Base-by-base conservation (phyloP, 192 early-diverging fungal species). In the Backusella tarrabulga region DNA sequence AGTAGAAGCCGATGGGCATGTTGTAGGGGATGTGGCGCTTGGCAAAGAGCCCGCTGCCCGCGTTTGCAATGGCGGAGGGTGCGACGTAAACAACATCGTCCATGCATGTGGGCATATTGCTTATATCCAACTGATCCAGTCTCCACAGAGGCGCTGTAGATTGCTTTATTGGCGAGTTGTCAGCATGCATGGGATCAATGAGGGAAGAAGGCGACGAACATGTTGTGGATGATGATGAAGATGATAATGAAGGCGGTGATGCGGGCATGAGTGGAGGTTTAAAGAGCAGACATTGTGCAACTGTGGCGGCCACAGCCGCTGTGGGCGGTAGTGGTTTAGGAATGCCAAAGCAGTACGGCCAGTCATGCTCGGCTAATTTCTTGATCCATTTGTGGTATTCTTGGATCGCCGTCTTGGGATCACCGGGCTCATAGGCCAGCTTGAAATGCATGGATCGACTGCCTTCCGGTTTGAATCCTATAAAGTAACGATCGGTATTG, bases 1-100 rank as follows among this genome's bases (percentile, higher is more conserved):
- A 97, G 76, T 97, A 97, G 76, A 97, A 97, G 1, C 96, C 96
- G 4, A 97, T 79, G 0, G 93, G 90, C 19, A 91, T 92, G 8
- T 89, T 88, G 19, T 82, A 86, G 2, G 96, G 95, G 4, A 97
- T 68, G 68, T 90, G 86, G 2, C 91, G 85, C 34, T 78, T 83
- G 1, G 94, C 94, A 86, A 94, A 95, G 6, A 94, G 74, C 0
- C 94, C 94, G 50, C 88, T 88, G n/a, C 94, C 94, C 12, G 91
- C 90, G 56, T 88, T 86, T 8, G 90, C 88, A 56, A 94, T 90
- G 0, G 78, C 86, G 1, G 93, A 95, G 0, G 73, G 42, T 32
- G 81, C 78, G 15, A 92, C 90, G 67, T 89, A 83, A 11, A 95
- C 90, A 60, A 95, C 84, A 38, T 95, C 93, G 0, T 70, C 69